Conservation (phyloP, 2,329 filamentous ascomycete species). For the Cytospora schulzeri region DNA sequence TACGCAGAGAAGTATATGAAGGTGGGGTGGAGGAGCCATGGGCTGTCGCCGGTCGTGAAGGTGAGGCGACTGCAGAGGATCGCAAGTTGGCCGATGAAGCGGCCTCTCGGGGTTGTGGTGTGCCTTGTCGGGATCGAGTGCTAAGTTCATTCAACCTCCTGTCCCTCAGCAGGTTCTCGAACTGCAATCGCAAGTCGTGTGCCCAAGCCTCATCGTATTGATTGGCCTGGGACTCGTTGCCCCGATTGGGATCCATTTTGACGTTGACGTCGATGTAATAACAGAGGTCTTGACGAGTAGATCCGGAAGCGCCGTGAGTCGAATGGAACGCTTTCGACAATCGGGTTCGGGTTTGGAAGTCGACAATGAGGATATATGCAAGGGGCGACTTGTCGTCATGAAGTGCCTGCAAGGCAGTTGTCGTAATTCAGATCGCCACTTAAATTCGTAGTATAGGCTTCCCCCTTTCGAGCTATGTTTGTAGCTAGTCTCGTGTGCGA, state of each 20-base stretch:
- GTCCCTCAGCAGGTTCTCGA: constrained; percentile 83
- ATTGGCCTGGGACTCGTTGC: constrained; percentile 33
- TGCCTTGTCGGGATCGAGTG: constrained; percentile 60
- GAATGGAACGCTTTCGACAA: not conserved
- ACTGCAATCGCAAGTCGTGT: constrained; percentile 76
- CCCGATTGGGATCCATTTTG: constrained; percentile 36
- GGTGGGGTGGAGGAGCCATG: constrained; percentile 46
- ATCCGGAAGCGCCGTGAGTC: no score
- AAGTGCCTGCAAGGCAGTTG: constrained; percentile 19
- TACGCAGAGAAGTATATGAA: constrained; percentile 51
- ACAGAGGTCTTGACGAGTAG: not conserved
- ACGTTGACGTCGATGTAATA: constrained; percentile 27
- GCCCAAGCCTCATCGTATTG: constrained; percentile 74
- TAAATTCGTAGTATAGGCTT: not conserved
- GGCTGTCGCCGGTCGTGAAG: constrained; percentile 51
- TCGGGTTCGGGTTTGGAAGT: not conserved
- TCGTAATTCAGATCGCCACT: constrained; percentile 18
- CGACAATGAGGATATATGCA: constrained; percentile 13
- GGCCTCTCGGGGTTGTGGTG: constrained; percentile 56
- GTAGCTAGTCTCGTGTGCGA: not conserved
- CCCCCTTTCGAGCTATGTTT: not conserved
- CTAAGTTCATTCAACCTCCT: constrained; percentile 85
- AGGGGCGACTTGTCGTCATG: constrained; percentile 20
- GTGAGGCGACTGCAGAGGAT: constrained; percentile 40
- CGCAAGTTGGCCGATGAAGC: constrained; percentile 53